Evolutionary conservation across 139 green algal species (phyloP).

Genomic region (Protoeuglena noctilucae): DNA sequence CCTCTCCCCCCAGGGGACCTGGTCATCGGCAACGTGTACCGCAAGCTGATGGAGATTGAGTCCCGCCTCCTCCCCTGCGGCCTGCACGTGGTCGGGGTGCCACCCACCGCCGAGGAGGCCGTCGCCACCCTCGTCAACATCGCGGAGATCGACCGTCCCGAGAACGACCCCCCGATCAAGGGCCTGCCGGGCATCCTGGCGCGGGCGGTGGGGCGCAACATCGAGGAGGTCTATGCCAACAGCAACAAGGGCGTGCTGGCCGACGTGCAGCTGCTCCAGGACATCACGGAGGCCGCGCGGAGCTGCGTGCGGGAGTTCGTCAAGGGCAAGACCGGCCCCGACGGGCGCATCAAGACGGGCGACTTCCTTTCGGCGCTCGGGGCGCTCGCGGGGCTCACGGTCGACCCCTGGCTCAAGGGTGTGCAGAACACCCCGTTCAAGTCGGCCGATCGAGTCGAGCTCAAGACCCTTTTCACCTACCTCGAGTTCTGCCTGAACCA

Average conservation of each 20-base stretch:
- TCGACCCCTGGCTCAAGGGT: slow-evolving; percentile 55
- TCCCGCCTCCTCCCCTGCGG: slow-evolving; percentile 90
- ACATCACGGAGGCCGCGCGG: slow-evolving; percentile 72
- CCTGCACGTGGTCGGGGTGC: slow-evolving; percentile 85
- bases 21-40: slow-evolving; percentile 73
- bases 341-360: slow-evolving; percentile 44
- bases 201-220: slow-evolving; percentile 57
- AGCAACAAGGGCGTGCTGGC: slow-evolving; percentile 69
- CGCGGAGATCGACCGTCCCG: slow-evolving; percentile 80
- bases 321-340: slow-evolving; percentile 46
- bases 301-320: slow-evolving; percentile 73
- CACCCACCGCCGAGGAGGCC: slow-evolving; percentile 81
- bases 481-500: slow-evolving; percentile 90
- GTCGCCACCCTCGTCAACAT: slow-evolving; percentile 98
- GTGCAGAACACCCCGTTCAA: slow-evolving; percentile 60
- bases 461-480: slow-evolving; percentile 80
- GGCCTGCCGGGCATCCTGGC: slow-evolving; percentile 85
- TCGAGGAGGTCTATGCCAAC: slow-evolving; percentile 83
- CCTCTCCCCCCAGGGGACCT: too few species aligned
- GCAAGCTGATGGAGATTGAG: slow-evolving; percentile 98
- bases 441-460: slow-evolving; percentile 48
- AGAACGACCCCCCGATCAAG: slow-evolving; percentile 57
- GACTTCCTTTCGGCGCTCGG: not conserved
- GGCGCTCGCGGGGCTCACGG: slow-evolving; percentile 29
- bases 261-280: slow-evolving; percentile 73